A percentile compares a stretch with the other conserved stretches of the same genome.
phyloP scores from a whole-genome alignment of 2,329 filamentous ascomycete genomes.

The Colletotrichum noveboracense region DNA sequence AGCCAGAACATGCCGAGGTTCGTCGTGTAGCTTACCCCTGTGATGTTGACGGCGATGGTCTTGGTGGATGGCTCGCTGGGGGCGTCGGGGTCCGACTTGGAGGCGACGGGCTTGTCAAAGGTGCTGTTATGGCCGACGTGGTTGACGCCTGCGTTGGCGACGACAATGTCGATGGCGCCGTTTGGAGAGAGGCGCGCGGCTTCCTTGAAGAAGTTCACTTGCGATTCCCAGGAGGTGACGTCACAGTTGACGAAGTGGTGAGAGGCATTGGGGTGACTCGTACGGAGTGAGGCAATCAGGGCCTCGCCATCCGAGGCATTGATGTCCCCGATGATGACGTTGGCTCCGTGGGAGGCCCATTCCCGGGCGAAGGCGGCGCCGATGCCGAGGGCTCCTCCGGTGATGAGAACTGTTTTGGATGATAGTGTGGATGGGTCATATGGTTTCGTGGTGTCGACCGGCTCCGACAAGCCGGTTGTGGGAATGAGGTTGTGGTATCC shows the following conservation, averaged over 20 bases:
- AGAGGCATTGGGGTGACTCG: conserved; percentile 40
- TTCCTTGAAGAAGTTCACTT: conserved; percentile 66
- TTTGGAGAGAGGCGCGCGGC: conserved; percentile 59
- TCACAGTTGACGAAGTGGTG: conserved; percentile 61
- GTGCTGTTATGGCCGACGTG: conserved; percentile 28
- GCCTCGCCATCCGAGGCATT: conserved; percentile 57
- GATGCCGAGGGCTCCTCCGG: conserved; percentile 67
- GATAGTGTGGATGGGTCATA: conserved; percentile 51
- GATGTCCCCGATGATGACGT: conserved; percentile 69
- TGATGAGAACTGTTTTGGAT: conserved; percentile 66
- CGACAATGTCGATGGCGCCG: conserved; percentile 64
- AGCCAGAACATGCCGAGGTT: conserved; percentile 69
- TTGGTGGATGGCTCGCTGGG: conserved; percentile 51
- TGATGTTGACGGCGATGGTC: conserved; percentile 67
- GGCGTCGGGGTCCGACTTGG: conserved; percentile 45
- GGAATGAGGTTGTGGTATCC: conserved; percentile 15
- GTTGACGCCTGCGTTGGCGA: conserved; percentile 70
- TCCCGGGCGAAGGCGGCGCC: conserved; percentile 58
- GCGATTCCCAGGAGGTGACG: conserved; percentile 69
- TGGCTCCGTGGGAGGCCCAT: conserved; percentile 62
- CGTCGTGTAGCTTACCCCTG: conserved; percentile 67
- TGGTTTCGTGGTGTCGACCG: conserved; percentile 48
- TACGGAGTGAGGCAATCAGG: conserved; percentile 58
- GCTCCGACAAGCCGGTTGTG: conserved; percentile 37
- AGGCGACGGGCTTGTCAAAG: conserved; percentile 53